phyloP scores from a whole-genome alignment of 768 basidiomycete genomes.

The Cystofilobasidium ferigula region DNA sequence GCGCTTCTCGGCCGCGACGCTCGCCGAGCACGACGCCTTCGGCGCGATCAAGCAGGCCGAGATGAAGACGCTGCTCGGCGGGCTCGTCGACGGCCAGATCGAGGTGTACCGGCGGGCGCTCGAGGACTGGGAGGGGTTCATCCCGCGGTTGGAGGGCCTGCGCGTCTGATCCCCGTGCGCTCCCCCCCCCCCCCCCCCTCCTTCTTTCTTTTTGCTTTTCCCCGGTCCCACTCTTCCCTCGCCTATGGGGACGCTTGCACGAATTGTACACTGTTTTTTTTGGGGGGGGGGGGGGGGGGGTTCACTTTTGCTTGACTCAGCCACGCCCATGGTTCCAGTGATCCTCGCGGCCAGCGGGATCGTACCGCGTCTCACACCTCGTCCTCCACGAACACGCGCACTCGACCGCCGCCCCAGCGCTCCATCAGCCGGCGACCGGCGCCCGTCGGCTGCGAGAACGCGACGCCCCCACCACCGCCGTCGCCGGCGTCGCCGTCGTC shows the following conservation, averaged over 20 bases:
- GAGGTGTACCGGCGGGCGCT: constrained; percentile 80
- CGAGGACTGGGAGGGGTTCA: constrained; percentile 83
- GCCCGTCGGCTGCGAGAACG: constrained; percentile 11
- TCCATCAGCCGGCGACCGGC: constrained; percentile 16
- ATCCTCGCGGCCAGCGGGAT: too few relatives aligned
- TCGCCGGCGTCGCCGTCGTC: constrained; percentile 31
- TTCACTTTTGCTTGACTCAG: background rate
- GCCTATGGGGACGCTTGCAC: too few relatives aligned
- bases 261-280: too few relatives aligned
- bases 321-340: too few relatives aligned
- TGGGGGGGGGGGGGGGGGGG: too few relatives aligned
- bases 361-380: background rate
- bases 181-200: background rate
- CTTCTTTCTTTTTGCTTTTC: too few relatives aligned
- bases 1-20: constrained; percentile 88
- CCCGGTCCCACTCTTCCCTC: background rate
- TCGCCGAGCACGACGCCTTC: constrained; percentile 81
- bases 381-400: constrained; percentile 26
- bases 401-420: constrained; percentile 10
- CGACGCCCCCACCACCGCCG: constrained; percentile 50
- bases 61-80: constrained; percentile 89
- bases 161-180: constrained; percentile 2
- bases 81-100: constrained; percentile 86
- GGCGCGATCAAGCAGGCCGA: constrained; percentile 82
- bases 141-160: constrained; percentile 9